Conservation (phyloP, 2,329 filamentous ascomycete genomes). For the Fusarium sp. region DNA sequence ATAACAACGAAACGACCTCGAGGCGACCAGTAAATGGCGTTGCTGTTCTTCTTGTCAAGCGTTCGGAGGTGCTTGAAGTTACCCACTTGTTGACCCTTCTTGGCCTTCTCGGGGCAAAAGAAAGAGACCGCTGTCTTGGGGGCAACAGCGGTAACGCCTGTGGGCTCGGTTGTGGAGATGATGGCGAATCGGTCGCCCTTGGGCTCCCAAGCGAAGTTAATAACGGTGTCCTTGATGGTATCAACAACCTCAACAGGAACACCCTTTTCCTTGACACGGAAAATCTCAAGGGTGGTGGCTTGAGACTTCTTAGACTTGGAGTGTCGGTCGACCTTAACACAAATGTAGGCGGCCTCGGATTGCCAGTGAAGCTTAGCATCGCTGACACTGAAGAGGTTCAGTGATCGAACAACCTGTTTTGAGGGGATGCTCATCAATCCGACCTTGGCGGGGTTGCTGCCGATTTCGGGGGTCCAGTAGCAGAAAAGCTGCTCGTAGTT, state of each 20-base stretch:
- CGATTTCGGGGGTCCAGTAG: slow-evolving; percentile 99
- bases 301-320: slow-evolving; percentile 99
- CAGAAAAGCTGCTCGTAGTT: slow-evolving; percentile 95
- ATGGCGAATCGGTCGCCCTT: slow-evolving; percentile 97
- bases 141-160: slow-evolving; percentile 80
- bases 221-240: slow-evolving; percentile 96
- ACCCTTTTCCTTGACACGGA: slow-evolving; percentile 96
- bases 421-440: slow-evolving; percentile 95
- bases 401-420: slow-evolving; percentile 91
- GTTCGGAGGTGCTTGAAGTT: slow-evolving; percentile 98
- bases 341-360: slow-evolving; percentile 91
- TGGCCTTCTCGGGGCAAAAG: slow-evolving; percentile 96
- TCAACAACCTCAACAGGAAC: slow-evolving; percentile 98
- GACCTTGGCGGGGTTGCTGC: slow-evolving; percentile 97
- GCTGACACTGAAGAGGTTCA: slow-evolving; percentile 97
- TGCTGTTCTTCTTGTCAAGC: slow-evolving; percentile 99
- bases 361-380: slow-evolving; percentile 99
- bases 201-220: slow-evolving; percentile 99
- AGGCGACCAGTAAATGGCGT: slow-evolving; percentile 99
- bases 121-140: slow-evolving; percentile 96
- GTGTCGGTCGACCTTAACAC: slow-evolving; percentile 98
- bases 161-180: slow-evolving; percentile 91
- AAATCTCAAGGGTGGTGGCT: slow-evolving; percentile 97
- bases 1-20: slow-evolving; percentile 95
- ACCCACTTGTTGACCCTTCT: slow-evolving; percentile 84